Evolutionary conservation across 2,329 filamentous ascomycete species (phyloP).

Genomic region (Fusarium lyarnte): DNA sequence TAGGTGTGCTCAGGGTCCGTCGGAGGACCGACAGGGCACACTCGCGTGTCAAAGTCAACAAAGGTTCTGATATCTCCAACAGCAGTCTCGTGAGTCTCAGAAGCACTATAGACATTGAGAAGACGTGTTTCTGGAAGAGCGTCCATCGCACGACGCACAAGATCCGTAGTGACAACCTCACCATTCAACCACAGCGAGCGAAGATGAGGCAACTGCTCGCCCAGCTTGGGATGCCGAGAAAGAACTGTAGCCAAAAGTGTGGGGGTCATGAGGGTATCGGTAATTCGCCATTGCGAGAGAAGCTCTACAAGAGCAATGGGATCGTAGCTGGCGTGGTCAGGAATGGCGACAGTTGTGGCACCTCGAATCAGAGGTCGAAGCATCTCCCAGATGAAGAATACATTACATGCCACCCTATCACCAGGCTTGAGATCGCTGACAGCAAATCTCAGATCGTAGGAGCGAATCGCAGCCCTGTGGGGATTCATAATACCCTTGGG

Average conservation of each 20-base stretch:
- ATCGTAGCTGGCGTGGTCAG: conserved; percentile 81
- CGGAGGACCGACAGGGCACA: conserved; percentile 79
- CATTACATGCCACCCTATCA: conserved; percentile 86
- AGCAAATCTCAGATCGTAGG: conserved; percentile 77
- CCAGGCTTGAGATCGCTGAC: conserved; percentile 75
- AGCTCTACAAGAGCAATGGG: conserved; percentile 78
- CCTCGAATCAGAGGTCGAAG: conserved; percentile 79
- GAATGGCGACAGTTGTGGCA: conserved; percentile 78
- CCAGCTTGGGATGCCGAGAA: conserved; percentile 73
- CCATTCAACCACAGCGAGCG: conserved; percentile 83
- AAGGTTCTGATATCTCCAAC: conserved; percentile 79
- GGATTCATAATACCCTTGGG: conserved; percentile 87
- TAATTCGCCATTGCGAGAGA: conserved; percentile 71
- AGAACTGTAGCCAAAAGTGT: conserved; percentile 80
- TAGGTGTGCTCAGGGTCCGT: conserved; percentile 75
- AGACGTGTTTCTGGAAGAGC: conserved; percentile 75
- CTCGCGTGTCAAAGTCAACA: conserved; percentile 68
- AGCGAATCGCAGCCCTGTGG: conserved; percentile 76
- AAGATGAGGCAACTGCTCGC: conserved; percentile 69
- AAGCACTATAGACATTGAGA: conserved; percentile 84
- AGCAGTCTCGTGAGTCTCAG: conserved; percentile 83
- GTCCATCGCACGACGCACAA: conserved; percentile 73
- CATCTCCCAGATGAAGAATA: conserved; percentile 90
- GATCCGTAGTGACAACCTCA: conserved; percentile 82
- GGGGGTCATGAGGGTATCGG: conserved; percentile 85